Base-by-base conservation (phyloP, 2,329 filamentous ascomycete species). In the Curvularia spicifera region DNA sequence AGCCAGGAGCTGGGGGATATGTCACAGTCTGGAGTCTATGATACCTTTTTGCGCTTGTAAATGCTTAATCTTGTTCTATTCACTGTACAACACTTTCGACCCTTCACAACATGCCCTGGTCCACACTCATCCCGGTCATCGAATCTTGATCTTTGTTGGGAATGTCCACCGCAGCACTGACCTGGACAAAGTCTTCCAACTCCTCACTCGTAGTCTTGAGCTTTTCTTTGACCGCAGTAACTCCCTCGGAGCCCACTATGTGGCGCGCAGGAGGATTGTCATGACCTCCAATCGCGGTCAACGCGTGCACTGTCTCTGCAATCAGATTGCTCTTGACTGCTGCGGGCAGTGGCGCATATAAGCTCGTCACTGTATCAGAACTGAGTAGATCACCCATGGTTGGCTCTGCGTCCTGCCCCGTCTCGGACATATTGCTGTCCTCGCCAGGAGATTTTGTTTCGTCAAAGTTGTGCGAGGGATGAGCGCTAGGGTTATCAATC, bases 191-290 rank as follows among this genome's bases (percentile, higher is more conserved):
- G 67, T 98, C 95, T 76, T 98, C 95, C 56, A 98, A 80, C 79
- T 98, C 95, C 75, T 98, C 93, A 63, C 92, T 96, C 2, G 97
- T 91, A 1, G 93, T 97, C 80, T 96, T 97, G 55, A 99, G 81
- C 79, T 98, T 98, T 79, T 98, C 95, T 76, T 94, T 96, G 39
- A 98, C 94, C 40, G 91, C 91, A 5, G 87, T 84, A 12, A 94
- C 90, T 0, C 91, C 94, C 76, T 98, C 95, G 53, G 90, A 87
- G 0, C 95, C 94, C 2, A 98, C 93, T 69, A 98, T 97, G 74
- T 98, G 94, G 31, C 95, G 84, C 1, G 93, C 91, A 0, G 95
- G 95, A 1, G 95, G 95, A 75, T 98, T 98, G 73, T 97, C 93
- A 74, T 97, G 93, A 0, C 94, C 95, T 0, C 93, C 95, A 67